Conservation (phyloP, 208 protist genomes). For the Naegleria gruberi region DNA sequence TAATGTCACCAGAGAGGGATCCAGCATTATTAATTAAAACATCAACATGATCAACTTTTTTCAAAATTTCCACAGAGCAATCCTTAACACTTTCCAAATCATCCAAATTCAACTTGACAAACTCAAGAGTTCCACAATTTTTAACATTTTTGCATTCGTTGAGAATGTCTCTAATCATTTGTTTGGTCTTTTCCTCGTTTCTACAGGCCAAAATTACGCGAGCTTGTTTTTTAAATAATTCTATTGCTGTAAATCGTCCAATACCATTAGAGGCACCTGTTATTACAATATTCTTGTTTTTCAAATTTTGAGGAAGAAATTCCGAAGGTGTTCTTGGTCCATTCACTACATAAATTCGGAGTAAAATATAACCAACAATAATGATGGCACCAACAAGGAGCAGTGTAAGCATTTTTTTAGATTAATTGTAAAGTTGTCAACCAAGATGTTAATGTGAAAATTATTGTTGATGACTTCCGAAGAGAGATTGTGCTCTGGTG, state of each 20-base stretch:
- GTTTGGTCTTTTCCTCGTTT: conserved; percentile 42
- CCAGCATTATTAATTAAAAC: not conserved
- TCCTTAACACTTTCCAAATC: not conserved
- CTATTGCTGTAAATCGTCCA: conserved; percentile 44
- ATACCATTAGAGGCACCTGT: not conserved
- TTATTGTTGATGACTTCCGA: too few relatives aligned
- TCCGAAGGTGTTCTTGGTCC: not conserved
- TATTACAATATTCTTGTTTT: not conserved
- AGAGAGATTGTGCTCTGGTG: not conserved
- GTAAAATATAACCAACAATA: not conserved
- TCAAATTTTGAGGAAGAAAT: not conserved
- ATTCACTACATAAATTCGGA: not conserved
- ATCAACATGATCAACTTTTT: not conserved
- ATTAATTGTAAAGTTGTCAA: too few relatives aligned
- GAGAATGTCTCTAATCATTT: conserved; percentile 35
- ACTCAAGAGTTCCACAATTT: not conserved
- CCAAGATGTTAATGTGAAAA: too few relatives aligned
- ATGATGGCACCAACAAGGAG: too few relatives aligned
- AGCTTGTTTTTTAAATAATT: conserved; percentile 45
- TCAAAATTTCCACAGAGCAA: not conserved
- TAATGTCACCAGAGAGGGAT: not conserved
- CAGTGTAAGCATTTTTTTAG: too few relatives aligned
- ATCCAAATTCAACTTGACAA: not conserved
- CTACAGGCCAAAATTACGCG: conserved; percentile 51
- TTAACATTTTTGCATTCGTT: not conserved